These are phyloP conservation scores for Nepenthes mirabilis DNA, from an alignment of 148 eudicot genomes.

Conservation along the genomic window DNA sequence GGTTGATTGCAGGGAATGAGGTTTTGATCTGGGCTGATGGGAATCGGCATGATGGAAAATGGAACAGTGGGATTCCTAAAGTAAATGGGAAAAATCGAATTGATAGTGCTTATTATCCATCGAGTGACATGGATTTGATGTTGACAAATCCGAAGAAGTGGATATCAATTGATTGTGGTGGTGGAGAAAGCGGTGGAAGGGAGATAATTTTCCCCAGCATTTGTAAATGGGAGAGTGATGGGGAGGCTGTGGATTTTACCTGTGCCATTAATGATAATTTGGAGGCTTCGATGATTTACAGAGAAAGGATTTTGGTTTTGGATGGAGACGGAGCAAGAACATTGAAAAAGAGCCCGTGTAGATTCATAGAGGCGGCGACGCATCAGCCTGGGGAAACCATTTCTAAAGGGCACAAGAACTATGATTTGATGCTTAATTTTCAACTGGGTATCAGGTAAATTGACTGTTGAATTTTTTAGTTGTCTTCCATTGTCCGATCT, in stretches of 20 bases:
- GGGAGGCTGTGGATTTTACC: constrained; percentile 26
- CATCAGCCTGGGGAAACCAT: constrained; percentile 53
- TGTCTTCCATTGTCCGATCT: background rate
- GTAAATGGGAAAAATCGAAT: constrained; percentile 37
- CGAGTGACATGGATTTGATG: constrained; percentile 2
- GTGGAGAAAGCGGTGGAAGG: background rate
- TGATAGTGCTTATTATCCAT: constrained; percentile 31
- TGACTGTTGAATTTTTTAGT: background rate
- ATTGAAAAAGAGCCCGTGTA: constrained; percentile 29
- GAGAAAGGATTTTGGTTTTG: constrained; percentile 9
- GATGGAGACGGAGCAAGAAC: background rate
- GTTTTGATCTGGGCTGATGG: constrained; percentile 54
- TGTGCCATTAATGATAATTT: constrained; percentile 48
- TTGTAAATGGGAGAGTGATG: constrained; percentile 13
- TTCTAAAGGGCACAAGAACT: constrained; percentile 59
- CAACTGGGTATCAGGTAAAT: constrained; percentile 1
- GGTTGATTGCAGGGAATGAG: constrained; percentile 60
- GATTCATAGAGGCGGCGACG: constrained; percentile 47
- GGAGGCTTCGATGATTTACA: constrained; percentile 8
- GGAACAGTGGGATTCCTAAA: constrained; percentile 59
- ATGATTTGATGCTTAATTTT: constrained; percentile 9
- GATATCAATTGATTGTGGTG: constrained; percentile 20
- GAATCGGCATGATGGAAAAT: constrained; percentile 43
- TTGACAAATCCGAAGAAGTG: constrained; percentile 24
- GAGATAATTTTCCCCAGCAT: constrained; percentile 17